These are phyloP conservation scores for Naganishia sp. DNA, from an alignment of 1,284 basidiomycete species.

Conservation along the genomic window DNA sequence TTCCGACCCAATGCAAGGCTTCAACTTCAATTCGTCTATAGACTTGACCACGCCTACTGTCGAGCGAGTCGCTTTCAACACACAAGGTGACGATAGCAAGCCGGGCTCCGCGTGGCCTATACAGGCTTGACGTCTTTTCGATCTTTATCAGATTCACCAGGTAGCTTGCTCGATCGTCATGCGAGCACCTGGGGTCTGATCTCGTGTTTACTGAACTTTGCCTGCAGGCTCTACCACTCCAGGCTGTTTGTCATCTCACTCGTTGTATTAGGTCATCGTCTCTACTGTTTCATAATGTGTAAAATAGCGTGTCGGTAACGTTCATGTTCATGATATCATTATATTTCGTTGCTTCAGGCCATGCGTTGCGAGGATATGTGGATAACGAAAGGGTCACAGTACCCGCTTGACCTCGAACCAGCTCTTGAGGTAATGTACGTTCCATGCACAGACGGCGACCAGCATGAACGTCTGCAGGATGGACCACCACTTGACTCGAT, in stretches of 20 bases:
- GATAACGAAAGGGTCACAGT: conserved; percentile 58
- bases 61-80: conserved; percentile 9
- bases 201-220: no score
- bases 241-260: not conserved
- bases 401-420: conserved; percentile 90
- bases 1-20: conserved; percentile 15
- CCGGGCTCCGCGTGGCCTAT: not conserved
- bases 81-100: not conserved
- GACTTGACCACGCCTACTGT: conserved; percentile 12
- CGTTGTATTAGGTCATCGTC: not conserved
- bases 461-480: conserved; percentile 85
- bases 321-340: no score
- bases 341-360: not conserved
- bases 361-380: no score
- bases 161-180: not conserved
- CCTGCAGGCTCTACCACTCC: no score
- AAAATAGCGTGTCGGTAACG: not conserved
- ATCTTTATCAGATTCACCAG: not conserved
- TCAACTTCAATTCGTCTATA: conserved; percentile 8
- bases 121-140: not conserved
- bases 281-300: conserved; percentile 1
- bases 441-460: conserved; percentile 89
- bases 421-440: conserved; percentile 96
- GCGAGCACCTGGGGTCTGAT: not conserved
- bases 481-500: conserved; percentile 99